Conservation (phyloP, 1,284 basidiomycete species). For the Heterobasidion parviporum region DNA sequence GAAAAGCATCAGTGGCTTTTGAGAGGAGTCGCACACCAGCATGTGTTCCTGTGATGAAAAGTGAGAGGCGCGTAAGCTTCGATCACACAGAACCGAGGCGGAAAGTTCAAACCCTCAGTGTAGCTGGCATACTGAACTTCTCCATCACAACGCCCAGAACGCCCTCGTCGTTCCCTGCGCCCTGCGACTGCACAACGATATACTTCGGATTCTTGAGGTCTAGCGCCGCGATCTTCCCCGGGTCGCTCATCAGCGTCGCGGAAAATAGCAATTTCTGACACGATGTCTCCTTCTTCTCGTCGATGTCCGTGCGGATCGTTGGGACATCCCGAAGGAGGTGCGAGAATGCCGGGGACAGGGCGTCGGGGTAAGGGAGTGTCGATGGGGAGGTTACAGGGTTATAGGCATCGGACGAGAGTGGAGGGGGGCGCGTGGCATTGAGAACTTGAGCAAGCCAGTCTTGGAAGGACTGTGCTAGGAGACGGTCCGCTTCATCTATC, state of each 20-base stretch:
- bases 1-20: conserved; percentile 89
- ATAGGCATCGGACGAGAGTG: conserved; percentile 10
- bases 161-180: conserved; percentile 25
- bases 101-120: conserved; percentile 48
- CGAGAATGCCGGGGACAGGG: conserved; percentile 51
- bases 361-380: conserved; percentile 32
- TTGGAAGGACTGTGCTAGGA: conserved; percentile 93
- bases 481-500: conserved; percentile 95
- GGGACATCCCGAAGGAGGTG: conserved; percentile 34
- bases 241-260: conserved; percentile 92
- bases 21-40: conserved; percentile 69
- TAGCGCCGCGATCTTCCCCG: conserved; percentile 83
- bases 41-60: conserved; percentile 66
- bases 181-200: conserved; percentile 65
- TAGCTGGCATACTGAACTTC: conserved; percentile 77
- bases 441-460: conserved; percentile 87
- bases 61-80: background rate
- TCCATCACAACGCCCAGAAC: conserved; percentile 56
- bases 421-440: conserved; percentile 51
- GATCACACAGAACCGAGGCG: background rate
- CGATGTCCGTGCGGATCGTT: conserved; percentile 35
- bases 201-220: conserved; percentile 80
- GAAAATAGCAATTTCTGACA: conserved; percentile 97
- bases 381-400: background rate
- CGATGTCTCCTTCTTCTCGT: conserved; percentile 50